A percentile compares a stretch with the other conserved stretches of the same genome.
Conservation (phyloP, 2,329 filamentous ascomycete species). For the Talaromyces sp. region DNA sequence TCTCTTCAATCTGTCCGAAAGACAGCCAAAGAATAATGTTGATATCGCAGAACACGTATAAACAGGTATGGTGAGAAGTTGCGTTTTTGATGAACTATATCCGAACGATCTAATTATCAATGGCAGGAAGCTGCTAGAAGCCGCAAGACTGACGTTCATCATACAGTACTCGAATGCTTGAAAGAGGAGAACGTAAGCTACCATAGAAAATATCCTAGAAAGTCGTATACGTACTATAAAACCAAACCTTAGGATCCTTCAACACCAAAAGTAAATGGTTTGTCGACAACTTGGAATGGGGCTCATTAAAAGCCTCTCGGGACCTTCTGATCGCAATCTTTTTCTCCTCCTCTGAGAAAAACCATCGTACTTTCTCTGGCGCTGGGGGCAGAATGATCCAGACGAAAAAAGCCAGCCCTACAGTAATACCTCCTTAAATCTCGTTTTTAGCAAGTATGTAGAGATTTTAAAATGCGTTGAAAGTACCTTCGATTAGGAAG, state of each 20-base stretch:
- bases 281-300: neutral
- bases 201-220: neutral
- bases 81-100: neutral
- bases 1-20: neutral
- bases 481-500: slow-evolving; percentile 16
- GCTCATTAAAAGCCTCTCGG: neutral
- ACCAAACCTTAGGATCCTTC: slow-evolving; percentile 2
- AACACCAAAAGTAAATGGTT: neutral
- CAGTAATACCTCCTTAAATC: neutral
- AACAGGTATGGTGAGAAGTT: neutral
- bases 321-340: neutral
- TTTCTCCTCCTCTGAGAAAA: neutral
- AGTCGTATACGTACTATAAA: neutral
- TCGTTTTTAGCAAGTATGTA: no score
- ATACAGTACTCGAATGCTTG: neutral
- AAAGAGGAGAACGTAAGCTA: neutral
- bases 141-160: slow-evolving; percentile 1
- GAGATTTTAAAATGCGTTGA: neutral
- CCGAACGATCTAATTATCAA: neutral
- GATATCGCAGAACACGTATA: neutral
- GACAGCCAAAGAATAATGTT: neutral
- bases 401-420: slow-evolving; percentile 1
- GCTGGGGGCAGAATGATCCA: neutral
- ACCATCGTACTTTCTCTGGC: neutral
- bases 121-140: slow-evolving; percentile 1